These are phyloP conservation scores for Coffea canephora DNA, from an alignment of 257 asterid genomes.

Conservation along the genomic window DNA sequence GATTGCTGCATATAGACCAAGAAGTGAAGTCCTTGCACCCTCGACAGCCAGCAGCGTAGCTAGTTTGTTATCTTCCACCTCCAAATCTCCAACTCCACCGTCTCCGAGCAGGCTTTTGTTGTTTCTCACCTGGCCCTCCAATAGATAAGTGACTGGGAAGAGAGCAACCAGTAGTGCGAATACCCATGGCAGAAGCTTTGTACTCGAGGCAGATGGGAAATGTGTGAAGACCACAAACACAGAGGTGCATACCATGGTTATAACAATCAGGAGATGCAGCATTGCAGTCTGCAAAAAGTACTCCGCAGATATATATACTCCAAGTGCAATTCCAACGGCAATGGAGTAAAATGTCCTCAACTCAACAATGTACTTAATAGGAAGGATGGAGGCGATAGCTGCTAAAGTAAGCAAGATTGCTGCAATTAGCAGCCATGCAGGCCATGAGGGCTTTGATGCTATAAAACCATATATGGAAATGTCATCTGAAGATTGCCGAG, in stretches of 20 bases:
- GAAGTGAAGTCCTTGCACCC: slow-evolving; percentile 96
- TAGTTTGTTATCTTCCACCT: slow-evolving; percentile 74
- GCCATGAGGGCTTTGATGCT: slow-evolving; percentile 91
- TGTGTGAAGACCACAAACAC: slow-evolving; percentile 92
- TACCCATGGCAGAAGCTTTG: slow-evolving; percentile 91
- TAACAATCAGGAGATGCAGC: slow-evolving; percentile 76
- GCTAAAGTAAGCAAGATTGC: slow-evolving; percentile 88
- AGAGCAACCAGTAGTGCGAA: slow-evolving; percentile 96
- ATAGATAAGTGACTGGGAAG: slow-evolving; percentile 90
- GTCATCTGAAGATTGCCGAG: slow-evolving; percentile 90
- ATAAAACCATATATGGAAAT: slow-evolving; percentile 91
- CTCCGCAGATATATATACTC: slow-evolving; percentile 86
- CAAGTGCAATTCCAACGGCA: slow-evolving; percentile 83
- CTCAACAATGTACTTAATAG: slow-evolving; percentile 84
- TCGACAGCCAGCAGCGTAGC: slow-evolving; percentile 81
- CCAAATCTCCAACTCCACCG: slow-evolving; percentile 45
- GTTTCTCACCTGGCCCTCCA: slow-evolving; percentile 92
- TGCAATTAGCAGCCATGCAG: slow-evolving; percentile 91
- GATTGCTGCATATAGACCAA: slow-evolving; percentile 89
- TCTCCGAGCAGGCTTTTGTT: slow-evolving; percentile 54
- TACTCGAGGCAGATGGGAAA: slow-evolving; percentile 93
- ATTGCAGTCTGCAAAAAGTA: slow-evolving; percentile 89
- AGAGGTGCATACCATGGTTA: slow-evolving; percentile 87
- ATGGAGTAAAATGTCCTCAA: slow-evolving; percentile 73
- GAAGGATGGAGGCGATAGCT: slow-evolving; percentile 86